These are phyloP conservation scores for Trichoderma sp. DNA, from an alignment of 2,329 filamentous ascomycete genomes.

Conservation along the genomic window DNA sequence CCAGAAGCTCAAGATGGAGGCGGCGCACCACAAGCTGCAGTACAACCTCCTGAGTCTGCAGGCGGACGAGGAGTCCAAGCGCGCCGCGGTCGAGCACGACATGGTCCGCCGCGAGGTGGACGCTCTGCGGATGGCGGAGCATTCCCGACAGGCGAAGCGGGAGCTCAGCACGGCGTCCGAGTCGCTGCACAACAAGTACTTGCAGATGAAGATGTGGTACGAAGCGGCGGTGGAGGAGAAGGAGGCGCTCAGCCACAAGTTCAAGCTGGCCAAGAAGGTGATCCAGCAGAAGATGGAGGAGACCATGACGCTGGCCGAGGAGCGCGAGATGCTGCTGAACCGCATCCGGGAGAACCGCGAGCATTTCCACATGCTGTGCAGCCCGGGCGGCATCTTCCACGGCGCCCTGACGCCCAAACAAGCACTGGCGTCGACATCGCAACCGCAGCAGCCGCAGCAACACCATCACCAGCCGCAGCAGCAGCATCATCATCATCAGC, in stretches of 20 bases:
- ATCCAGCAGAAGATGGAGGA: constrained; percentile 79
- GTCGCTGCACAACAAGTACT: constrained; percentile 56
- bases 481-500: constrained; percentile 36
- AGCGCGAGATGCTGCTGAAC: constrained; percentile 75
- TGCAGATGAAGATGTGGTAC: constrained; percentile 66
- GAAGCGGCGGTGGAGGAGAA: constrained; percentile 70
- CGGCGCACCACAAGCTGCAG: constrained; percentile 88
- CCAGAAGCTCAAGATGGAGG: constrained; percentile 71
- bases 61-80: constrained; percentile 80
- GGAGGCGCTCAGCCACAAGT: constrained; percentile 61
- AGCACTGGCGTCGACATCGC: constrained; percentile 49
- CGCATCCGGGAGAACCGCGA: constrained; percentile 89
- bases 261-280: constrained; percentile 74
- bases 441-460: constrained; percentile 37
- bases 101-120: constrained; percentile 89
- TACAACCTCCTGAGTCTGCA: constrained; percentile 83
- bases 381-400: constrained; percentile 70
- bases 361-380: constrained; percentile 77
- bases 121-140: constrained; percentile 74
- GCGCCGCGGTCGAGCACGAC: constrained; percentile 86
- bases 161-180: constrained; percentile 57
- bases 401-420: constrained; percentile 62
- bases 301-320: constrained; percentile 68
- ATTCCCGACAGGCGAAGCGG: constrained; percentile 62
- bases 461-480: constrained; percentile 35